Evolutionary conservation across 495 filamentous ascomycete genomes (phyloP).

Genomic region (Penicillium ucsense): DNA sequence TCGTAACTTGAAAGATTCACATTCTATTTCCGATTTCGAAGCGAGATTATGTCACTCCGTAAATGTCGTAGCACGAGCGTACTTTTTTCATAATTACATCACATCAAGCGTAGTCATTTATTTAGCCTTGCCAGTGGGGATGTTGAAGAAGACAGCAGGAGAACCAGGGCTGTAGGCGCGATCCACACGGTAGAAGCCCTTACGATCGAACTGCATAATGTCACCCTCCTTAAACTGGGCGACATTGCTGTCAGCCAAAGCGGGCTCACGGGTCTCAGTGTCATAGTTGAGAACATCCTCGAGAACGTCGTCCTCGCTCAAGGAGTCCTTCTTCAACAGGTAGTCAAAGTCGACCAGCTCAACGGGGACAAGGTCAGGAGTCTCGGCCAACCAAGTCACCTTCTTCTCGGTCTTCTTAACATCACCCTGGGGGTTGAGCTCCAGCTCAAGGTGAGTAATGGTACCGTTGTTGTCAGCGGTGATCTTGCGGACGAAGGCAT

Average conservation of each 20-base stretch:
- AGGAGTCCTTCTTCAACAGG: conserved; percentile 83
- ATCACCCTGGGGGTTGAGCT: conserved; percentile 79
- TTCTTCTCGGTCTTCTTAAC: conserved; percentile 94
- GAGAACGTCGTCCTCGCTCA: conserved; percentile 70
- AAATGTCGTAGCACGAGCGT: too few relatives aligned
- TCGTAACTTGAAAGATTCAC: too few relatives aligned
- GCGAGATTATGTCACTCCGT: too few relatives aligned
- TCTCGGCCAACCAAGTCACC: conserved; percentile 79
- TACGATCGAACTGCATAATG: conserved; percentile 90
- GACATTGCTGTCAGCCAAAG: conserved; percentile 73
- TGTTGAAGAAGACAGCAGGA: conserved; percentile 67
- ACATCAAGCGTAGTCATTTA: conserved; percentile 2
- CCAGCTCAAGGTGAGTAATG: conserved; percentile 60
- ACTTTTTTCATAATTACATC: too few relatives aligned
- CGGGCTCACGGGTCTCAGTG: conserved; percentile 67
- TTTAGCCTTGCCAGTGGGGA: conserved; percentile 61
- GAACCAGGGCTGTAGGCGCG: conserved; percentile 44
- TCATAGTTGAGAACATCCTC: conserved; percentile 70
- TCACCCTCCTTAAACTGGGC: conserved; percentile 65
- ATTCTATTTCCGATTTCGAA: too few relatives aligned
- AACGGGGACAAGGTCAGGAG: conserved; percentile 66
- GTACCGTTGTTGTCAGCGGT: conserved; percentile 43
- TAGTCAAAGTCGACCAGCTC: conserved; percentile 88
- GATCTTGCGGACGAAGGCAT: conserved; percentile 74
- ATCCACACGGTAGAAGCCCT: conserved; percentile 82